A percentile compares a stretch with the other conserved stretches of the same genome.
These are phyloP conservation scores for Coemansia sp. DNA, from an alignment of 192 early-diverging fungal genomes.

Conservation along the genomic window DNA sequence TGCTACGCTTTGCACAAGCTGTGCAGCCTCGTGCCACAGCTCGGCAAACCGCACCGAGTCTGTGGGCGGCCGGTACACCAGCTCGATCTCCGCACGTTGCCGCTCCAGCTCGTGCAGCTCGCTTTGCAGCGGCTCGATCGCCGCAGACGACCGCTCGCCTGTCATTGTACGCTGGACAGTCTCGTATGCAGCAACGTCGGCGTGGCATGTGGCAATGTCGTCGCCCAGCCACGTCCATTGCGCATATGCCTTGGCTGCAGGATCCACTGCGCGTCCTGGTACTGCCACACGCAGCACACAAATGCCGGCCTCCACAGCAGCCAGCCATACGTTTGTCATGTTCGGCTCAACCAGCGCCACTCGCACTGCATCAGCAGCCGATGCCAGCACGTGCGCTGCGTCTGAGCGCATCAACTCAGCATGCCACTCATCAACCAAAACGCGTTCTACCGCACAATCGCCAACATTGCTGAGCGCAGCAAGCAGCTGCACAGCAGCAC, in stretches of 20 bases:
- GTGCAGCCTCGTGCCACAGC: constrained; percentile 52
- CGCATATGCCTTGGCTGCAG: constrained; percentile 70
- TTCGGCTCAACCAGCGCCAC: constrained; percentile 1
- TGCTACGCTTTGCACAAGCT: constrained; percentile 14
- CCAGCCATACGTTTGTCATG: constrained; percentile 5
- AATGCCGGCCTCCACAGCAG: constrained; percentile 46
- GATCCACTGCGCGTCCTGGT: constrained; percentile 81
- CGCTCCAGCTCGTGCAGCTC: constrained; percentile 19
- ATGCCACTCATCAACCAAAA: constrained; percentile 10
- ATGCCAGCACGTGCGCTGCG: neutral
- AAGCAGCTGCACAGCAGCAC: constrained; percentile 4
- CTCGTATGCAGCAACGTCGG: constrained; percentile 61
- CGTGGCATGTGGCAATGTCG: constrained; percentile 51
- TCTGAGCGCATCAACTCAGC: constrained; percentile 9
- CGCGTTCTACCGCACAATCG: neutral
- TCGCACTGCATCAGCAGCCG: constrained; percentile 14
- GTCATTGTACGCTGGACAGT: constrained; percentile 63
- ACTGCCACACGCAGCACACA: constrained; percentile 70
- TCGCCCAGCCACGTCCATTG: constrained; percentile 64
- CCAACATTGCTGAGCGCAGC: neutral
- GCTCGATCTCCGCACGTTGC: constrained; percentile 36
- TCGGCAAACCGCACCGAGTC: constrained; percentile 30
- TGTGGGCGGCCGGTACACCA: constrained; percentile 30
- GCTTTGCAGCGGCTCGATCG: constrained; percentile 14
- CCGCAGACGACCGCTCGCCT: constrained; percentile 51